phyloP scores from a whole-genome alignment of 2,329 filamentous ascomycete species.

The Nigrospora sphaerica region DNA sequence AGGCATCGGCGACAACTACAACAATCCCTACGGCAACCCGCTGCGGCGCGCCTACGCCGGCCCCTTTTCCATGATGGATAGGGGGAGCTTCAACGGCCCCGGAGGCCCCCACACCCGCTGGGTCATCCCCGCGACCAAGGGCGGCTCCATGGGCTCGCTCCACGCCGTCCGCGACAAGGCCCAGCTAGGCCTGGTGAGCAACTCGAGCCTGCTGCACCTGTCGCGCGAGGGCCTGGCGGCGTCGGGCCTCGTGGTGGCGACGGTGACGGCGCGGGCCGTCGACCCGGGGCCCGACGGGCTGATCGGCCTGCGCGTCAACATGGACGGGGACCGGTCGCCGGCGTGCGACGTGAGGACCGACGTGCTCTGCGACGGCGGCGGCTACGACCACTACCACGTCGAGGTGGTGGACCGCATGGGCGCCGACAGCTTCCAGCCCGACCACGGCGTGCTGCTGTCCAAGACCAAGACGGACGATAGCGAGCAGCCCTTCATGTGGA shows the following conservation, averaged over 20 bases:
- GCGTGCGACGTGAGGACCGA: conserved; percentile 32
- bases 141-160: conserved; percentile 40
- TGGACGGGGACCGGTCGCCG: conserved; percentile 37
- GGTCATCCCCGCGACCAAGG: conserved; percentile 42
- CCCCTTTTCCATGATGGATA: conserved; percentile 44
- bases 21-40: conserved; percentile 41
- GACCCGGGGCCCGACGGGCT: conserved; percentile 28
- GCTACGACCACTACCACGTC: conserved; percentile 43
- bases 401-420: conserved; percentile 49
- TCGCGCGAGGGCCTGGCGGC: conserved; percentile 31
- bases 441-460: conserved; percentile 45
- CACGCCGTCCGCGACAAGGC: conserved; percentile 48
- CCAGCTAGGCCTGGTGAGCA: conserved; percentile 38
- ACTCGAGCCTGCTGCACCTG: conserved; percentile 35
- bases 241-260: conserved; percentile 35
- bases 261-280: conserved; percentile 39
- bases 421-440: conserved; percentile 42
- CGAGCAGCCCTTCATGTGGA: conserved; percentile 43
- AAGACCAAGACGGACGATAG: conserved; percentile 40
- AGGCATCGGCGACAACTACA: conserved; percentile 47
- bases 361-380: conserved; percentile 41
- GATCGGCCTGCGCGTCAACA: conserved; percentile 39
- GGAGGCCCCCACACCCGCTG: conserved; percentile 45
- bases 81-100: conserved; percentile 45
- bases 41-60: conserved; percentile 40